Conservation (phyloP, 495 filamentous ascomycete species). For the Talaromyces borbonicus region DNA sequence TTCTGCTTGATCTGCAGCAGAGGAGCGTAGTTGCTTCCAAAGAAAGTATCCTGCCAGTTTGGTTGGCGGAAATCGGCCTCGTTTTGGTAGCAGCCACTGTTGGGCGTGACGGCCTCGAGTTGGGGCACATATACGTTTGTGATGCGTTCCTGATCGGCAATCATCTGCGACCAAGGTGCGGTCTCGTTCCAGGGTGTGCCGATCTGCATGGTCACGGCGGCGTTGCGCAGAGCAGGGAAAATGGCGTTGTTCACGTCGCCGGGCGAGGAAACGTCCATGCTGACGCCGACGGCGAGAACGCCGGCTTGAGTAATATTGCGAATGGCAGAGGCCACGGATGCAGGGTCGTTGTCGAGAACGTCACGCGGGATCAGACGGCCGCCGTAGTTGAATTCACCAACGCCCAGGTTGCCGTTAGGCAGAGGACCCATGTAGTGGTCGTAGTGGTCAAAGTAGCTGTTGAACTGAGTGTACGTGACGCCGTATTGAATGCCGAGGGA, state of each 20-base stretch:
- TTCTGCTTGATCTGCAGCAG: constrained; percentile 32
- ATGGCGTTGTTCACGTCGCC: constrained; percentile 45
- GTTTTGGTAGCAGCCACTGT: constrained; percentile 31
- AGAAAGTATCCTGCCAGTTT: constrained; percentile 42
- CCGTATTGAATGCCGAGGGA: constrained; percentile 20
- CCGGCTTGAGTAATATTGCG: constrained; percentile 32
- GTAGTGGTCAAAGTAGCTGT: constrained; percentile 11
- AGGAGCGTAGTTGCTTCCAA: constrained; percentile 32
- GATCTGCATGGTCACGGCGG: constrained; percentile 34
- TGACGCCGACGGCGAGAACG: constrained; percentile 35
- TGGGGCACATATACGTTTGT: constrained; percentile 34
- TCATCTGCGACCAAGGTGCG: constrained; percentile 28
- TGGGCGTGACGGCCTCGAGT: constrained; percentile 27
- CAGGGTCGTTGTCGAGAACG: constrained; percentile 39
- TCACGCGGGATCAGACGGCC: constrained; percentile 48
- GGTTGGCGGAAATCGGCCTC: constrained; percentile 41
- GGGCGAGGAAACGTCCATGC: constrained; percentile 27
- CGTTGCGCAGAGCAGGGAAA: constrained; percentile 48
- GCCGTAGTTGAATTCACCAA: constrained; percentile 34
- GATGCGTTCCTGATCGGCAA: constrained; percentile 25
- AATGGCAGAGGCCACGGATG: constrained; percentile 28
- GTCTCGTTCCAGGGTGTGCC: constrained; percentile 32
- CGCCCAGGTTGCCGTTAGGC: constrained; percentile 10
- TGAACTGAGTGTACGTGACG: constrained; percentile 4
- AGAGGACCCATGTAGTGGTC: constrained; percentile 21